Evolutionary conservation across 495 filamentous ascomycete species (phyloP).

Genomic region (Podospora conica): DNA sequence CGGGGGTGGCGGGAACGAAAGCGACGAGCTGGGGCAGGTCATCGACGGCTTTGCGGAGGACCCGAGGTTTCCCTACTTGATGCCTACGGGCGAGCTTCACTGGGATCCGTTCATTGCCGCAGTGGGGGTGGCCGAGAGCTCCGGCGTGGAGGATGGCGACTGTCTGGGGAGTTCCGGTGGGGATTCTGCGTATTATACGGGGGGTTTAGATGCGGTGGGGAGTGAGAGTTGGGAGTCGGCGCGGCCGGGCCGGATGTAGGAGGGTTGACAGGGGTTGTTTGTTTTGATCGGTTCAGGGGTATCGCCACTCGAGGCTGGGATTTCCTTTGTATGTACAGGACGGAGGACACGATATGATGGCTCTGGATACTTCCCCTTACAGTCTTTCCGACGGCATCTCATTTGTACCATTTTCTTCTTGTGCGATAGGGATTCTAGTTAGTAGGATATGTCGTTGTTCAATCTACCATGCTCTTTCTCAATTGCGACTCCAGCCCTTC

Average conservation of each 20-base stretch:
- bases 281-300: background rate
- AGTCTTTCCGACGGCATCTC: background rate
- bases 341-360: background rate
- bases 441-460: background rate
- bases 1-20: background rate
- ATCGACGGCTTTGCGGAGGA: background rate
- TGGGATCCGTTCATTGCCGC: background rate
- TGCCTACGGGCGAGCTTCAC: background rate
- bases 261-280: background rate
- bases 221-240: background rate
- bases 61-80: background rate
- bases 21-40: background rate
- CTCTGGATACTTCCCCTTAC: background rate
- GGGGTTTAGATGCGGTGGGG: background rate
- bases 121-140: background rate
- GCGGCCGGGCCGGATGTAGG: background rate
- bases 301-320: background rate
- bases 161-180: background rate
- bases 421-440: background rate
- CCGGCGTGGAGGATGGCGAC: background rate
- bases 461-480: background rate
- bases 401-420: background rate
- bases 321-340: background rate
- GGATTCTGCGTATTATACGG: slow-evolving; percentile 1
- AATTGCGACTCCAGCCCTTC: background rate